Evolutionary conservation across 495 filamentous ascomycete genomes (phyloP).

Genomic region (Lindgomyces ingoldianus): DNA sequence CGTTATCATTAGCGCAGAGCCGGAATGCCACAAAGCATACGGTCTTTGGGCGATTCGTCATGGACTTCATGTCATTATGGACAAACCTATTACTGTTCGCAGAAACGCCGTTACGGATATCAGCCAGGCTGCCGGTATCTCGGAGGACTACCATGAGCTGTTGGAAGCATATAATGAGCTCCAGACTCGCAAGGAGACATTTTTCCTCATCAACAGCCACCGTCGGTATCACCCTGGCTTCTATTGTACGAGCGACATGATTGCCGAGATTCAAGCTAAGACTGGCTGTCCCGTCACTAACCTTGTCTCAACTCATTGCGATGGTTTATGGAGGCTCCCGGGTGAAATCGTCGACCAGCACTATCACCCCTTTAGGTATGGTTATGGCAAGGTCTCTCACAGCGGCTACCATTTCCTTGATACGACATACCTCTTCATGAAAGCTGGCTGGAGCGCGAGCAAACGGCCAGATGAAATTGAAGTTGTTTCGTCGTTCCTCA

Average conservation of each 20-base stretch:
- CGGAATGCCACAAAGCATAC: not conserved
- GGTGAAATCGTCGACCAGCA: not conserved
- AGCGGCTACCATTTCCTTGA: not conserved
- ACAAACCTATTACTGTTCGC: not conserved
- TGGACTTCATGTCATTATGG: not conserved
- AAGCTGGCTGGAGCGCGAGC: not conserved
- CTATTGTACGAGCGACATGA: not conserved
- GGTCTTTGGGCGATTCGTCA: not conserved
- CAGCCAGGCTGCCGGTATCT: not conserved
- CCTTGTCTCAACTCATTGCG: not conserved
- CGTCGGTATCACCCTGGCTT: not conserved
- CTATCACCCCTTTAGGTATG: not conserved
- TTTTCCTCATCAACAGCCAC: not conserved
- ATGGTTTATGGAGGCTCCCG: not conserved
- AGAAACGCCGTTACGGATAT: not conserved
- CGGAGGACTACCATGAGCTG: not conserved
- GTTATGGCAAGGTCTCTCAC: not conserved
- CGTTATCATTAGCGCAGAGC: not conserved
- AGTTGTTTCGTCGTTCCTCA: not conserved
- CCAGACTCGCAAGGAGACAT: not conserved
- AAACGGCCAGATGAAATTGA: not conserved
- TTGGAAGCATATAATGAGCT: not conserved
- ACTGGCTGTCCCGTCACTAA: not conserved
- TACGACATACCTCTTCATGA: not conserved
- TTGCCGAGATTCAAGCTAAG: not conserved